Percentiles rank a stretch among this genome's conserved stretches.
Conservation (phyloP, 164 flowering plant species). For the Stephania cephalantha region DNA sequence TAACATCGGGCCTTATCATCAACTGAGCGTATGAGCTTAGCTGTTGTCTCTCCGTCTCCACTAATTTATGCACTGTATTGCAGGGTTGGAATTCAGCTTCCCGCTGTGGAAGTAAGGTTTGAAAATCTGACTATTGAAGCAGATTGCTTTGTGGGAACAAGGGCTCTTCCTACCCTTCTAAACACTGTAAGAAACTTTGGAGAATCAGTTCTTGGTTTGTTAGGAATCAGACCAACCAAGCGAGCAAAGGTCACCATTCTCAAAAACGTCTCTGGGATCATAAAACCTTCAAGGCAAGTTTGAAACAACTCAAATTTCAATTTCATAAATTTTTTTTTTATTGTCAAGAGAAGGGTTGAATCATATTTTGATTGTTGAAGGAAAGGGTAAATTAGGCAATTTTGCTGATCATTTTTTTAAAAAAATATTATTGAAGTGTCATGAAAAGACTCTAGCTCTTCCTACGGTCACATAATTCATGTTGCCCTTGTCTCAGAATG, state of each 20-base stretch:
- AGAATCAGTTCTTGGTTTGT: constrained; percentile 41
- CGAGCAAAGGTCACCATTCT: constrained; percentile 66
- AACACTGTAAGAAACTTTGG: constrained; percentile 51
- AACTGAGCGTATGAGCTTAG: too few species aligned
- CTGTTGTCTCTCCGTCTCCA: too few species aligned
- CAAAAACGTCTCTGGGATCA: constrained; percentile 69
- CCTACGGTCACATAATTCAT: neutral
- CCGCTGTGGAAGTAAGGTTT: constrained; percentile 79
- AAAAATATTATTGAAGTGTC: neutral
- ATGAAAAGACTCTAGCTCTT: neutral
- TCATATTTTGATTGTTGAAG: too few species aligned
- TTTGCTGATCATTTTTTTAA: too few species aligned
- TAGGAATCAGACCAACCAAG: constrained; percentile 51
- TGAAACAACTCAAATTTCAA: neutral
- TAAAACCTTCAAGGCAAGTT: constrained; percentile 75
- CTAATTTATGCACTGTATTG: neutral
- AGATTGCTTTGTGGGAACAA: constrained; percentile 52
- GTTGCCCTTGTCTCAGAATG: constrained; percentile 42
- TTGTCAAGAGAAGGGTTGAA: too few species aligned
- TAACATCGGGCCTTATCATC: too few species aligned
- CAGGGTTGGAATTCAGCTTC: constrained; percentile 79
- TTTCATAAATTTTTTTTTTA: too few species aligned
- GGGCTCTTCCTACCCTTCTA: constrained; percentile 75
- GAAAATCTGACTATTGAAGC: constrained; percentile 70
- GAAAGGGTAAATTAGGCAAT: too few species aligned